Percentiles rank a stretch among this genome's conserved stretches.
Conservation (phyloP, 768 basidiomycete genomes). For the Lactarius psammicola region DNA sequence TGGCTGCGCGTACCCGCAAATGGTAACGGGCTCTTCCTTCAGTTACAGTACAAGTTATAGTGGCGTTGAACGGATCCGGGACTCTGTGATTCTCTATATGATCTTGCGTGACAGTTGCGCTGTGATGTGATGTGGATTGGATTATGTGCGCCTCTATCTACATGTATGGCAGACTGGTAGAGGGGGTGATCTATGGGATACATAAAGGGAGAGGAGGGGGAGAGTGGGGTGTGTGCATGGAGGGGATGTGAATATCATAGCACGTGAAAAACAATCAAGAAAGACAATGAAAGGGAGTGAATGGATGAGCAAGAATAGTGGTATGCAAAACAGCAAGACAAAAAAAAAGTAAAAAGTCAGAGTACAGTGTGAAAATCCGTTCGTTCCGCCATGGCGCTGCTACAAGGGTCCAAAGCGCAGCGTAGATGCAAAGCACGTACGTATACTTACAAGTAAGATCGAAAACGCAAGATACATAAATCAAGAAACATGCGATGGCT, state of each 20-base stretch:
- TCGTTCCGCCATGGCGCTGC: conserved; percentile 6
- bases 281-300: not conserved
- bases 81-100: not conserved
- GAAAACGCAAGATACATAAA: conserved; percentile 11
- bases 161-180: conserved; percentile 19
- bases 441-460: conserved; percentile 21
- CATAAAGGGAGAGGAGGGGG: conserved; percentile 1
- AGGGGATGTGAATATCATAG: conserved; percentile 15
- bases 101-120: conserved; percentile 5
- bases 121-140: conserved; percentile 6
- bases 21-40: conserved; percentile 20
- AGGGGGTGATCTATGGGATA: conserved; percentile 21
- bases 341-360: not conserved
- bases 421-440: conserved; percentile 8
- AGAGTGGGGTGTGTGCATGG: conserved; percentile 4
- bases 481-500: conserved; percentile 12
- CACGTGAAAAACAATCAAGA: not conserved
- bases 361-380: conserved; percentile 20
- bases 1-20: conserved; percentile 12
- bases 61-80: conserved; percentile 5
- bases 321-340: conserved; percentile 4
- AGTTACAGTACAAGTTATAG: not conserved
- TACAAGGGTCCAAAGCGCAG: conserved; percentile 6
- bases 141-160: conserved; percentile 25
- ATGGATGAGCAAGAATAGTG: conserved; percentile 20